These are phyloP conservation scores for Suillus clintonianus DNA, from an alignment of 768 basidiomycete genomes.

Conservation along the genomic window DNA sequence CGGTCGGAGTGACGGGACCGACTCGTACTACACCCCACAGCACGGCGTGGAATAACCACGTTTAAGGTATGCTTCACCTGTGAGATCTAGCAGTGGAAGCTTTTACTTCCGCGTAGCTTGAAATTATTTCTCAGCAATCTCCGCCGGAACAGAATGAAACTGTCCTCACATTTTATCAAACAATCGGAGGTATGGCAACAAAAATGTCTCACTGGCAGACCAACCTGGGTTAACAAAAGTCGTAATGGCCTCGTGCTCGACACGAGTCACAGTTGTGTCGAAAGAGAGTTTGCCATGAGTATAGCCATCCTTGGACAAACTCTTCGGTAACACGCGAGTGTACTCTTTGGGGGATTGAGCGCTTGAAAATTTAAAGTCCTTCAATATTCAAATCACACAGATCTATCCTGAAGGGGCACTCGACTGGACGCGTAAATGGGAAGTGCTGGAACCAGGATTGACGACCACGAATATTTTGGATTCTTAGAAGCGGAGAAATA, in stretches of 20 bases:
- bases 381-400: slow-evolving; percentile 10
- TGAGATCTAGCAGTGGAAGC: slow-evolving; percentile 1
- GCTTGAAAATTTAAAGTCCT: slow-evolving; percentile 21
- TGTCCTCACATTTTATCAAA: background rate
- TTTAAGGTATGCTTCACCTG: background rate
- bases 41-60: background rate
- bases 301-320: slow-evolving; percentile 31
- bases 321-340: slow-evolving; percentile 26
- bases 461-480: slow-evolving; percentile 44
- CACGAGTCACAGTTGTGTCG: slow-evolving; percentile 1
- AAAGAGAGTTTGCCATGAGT: slow-evolving; percentile 22
- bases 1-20: slow-evolving; percentile 5
- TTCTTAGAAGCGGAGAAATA: slow-evolving; percentile 48
- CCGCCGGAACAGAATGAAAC: slow-evolving; percentile 18
- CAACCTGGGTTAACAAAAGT: slow-evolving; percentile 5
- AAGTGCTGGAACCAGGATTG: slow-evolving; percentile 34
- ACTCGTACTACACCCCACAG: background rate
- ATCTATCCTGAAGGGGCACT: slow-evolving; percentile 53
- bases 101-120: slow-evolving; percentile 5
- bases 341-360: slow-evolving; percentile 27
- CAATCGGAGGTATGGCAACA: background rate
- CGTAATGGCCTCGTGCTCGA: background rate
- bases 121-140: slow-evolving; percentile 28
- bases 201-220: background rate
- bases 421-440: slow-evolving; percentile 49